Base-by-base conservation (phyloP, 306 rosid genomes). In the Sophora flavescens region DNA sequence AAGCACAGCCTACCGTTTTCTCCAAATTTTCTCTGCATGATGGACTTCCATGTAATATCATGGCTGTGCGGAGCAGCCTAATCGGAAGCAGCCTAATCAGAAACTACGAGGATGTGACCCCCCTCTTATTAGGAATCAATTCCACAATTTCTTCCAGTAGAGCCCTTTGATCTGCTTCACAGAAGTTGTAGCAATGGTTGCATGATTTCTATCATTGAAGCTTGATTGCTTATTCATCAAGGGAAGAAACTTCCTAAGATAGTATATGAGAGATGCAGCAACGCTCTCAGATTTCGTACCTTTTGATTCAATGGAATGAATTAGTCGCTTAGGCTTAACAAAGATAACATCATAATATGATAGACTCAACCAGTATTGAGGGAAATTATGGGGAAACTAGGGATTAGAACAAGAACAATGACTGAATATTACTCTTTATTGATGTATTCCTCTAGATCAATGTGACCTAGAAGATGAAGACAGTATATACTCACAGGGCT, bases 131-230 rank as follows among this genome's bases (percentile, higher is more conserved):
- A 0, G 98, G 98, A 82, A 93, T 77, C 60, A 93, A 75, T 63
- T 78, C 89, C 52, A 89, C 91, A 54, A 93, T 83, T 79, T 91
- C 97, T 80, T 93, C 98, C 4, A 91, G 85, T 32, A 93, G 80
- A 62, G 73, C 84, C 85, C 93, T 85, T 85, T 91, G 97, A 68
- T 93, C 93, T 58, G 89, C 87, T 78, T 93, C n/a, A n/a, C 98
- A 4, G 91, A 81, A 79, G 89, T 87, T 53, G 84, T 80, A 56
- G 89, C 77, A 70, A 86, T 81, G 54, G 88, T 80, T 48, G 88
- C 82, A 68, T 82, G 87, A 51, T 42, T 81, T 70, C 76, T 72
- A n/a, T 93, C 93, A 7, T 75, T 85, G 75, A 88, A 86, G 82
- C 88, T 91, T 39, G 96, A 88, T 71, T 86, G 89, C 76, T 90